Conservation (phyloP, 2,329 filamentous ascomycete species). For the Penicillium sp. region DNA sequence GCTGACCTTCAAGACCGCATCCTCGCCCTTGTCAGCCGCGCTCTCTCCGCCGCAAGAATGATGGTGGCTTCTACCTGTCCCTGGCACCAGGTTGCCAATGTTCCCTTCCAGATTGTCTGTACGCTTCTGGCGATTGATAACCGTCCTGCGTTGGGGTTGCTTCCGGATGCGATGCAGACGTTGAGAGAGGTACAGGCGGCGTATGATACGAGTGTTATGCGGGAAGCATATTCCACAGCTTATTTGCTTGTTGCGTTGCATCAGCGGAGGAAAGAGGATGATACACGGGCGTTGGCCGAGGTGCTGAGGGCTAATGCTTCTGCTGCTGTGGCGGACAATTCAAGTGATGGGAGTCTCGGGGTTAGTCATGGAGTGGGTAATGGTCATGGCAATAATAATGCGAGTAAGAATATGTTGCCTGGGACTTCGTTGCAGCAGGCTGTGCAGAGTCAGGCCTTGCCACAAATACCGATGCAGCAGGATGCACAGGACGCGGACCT, state of each 20-base stretch:
- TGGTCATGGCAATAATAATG: neutral
- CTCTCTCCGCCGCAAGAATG: conserved; percentile 52
- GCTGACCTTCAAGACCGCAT: conserved; percentile 51
- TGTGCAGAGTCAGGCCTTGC: neutral
- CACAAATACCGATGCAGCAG: conserved; percentile 10
- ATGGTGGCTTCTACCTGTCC: conserved; percentile 53
- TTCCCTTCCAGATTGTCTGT: conserved; percentile 64
- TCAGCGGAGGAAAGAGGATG: conserved; percentile 55
- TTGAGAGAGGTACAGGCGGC: conserved; percentile 47
- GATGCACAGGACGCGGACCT: conserved; percentile 36
- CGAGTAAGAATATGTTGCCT: neutral
- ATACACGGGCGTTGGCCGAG: conserved; percentile 42
- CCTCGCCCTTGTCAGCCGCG: conserved; percentile 50
- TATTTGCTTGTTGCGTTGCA: conserved; percentile 59
- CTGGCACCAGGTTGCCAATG: conserved; percentile 65
- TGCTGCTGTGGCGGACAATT: conserved; percentile 22
- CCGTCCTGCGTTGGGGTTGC: conserved; percentile 51
- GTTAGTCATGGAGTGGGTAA: neutral
- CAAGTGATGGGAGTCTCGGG: neutral
- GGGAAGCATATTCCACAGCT: conserved; percentile 60
- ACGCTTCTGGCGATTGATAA: conserved; percentile 61
- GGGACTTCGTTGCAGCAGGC: neutral
- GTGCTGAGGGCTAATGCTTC: conserved; percentile 43
- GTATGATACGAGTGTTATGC: conserved; percentile 54
- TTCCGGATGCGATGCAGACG: conserved; percentile 57